Evolutionary conservation across 768 basidiomycete genomes (phyloP).

Genomic region (Wakefieldia striispora): DNA sequence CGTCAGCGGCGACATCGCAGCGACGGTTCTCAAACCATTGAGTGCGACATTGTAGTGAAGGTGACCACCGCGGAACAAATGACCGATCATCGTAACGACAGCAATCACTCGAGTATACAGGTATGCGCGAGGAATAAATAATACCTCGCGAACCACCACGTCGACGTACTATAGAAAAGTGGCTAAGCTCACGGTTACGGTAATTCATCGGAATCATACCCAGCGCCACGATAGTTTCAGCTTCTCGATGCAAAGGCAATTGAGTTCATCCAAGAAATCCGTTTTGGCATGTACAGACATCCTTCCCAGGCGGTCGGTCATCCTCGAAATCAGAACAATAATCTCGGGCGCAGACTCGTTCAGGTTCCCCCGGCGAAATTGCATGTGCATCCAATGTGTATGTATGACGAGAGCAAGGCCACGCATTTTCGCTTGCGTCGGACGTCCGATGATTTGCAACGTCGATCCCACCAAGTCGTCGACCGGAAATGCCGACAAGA

Average conservation of each 20-base stretch:
- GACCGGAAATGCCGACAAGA: conserved; percentile 5
- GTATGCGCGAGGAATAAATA: conserved; percentile 3
- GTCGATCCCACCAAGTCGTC: conserved; percentile 9
- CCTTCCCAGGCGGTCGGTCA: conserved; percentile 4
- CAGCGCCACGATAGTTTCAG: conserved; percentile 14
- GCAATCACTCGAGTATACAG: conserved; percentile 16
- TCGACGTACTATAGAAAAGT: conserved; percentile 8
- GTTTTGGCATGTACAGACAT: conserved; percentile 1
- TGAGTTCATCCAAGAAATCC: conserved; percentile 13
- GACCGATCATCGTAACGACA: conserved; percentile 12
- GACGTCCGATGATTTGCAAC: conserved; percentile 9
- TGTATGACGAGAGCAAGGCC: conserved; percentile 7
- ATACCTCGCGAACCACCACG: not conserved
- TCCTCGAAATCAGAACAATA: conserved; percentile 8
- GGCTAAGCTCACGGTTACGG: not conserved
- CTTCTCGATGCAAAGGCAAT: conserved; percentile 8
- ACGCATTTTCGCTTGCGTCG: conserved; percentile 10
- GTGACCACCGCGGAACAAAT: conserved; percentile 13
- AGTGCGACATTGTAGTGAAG: conserved; percentile 9
- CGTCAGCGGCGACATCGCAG: conserved; percentile 12
- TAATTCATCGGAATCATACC: conserved; percentile 6
- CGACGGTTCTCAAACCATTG: conserved; percentile 7
- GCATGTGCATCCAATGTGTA: conserved; percentile 18
- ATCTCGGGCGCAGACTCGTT: conserved; percentile 4
- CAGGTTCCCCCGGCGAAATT: conserved; percentile 7